Conservation (phyloP, 2,329 filamentous ascomycete species). For the Sporothrix brunneoviolacea region DNA sequence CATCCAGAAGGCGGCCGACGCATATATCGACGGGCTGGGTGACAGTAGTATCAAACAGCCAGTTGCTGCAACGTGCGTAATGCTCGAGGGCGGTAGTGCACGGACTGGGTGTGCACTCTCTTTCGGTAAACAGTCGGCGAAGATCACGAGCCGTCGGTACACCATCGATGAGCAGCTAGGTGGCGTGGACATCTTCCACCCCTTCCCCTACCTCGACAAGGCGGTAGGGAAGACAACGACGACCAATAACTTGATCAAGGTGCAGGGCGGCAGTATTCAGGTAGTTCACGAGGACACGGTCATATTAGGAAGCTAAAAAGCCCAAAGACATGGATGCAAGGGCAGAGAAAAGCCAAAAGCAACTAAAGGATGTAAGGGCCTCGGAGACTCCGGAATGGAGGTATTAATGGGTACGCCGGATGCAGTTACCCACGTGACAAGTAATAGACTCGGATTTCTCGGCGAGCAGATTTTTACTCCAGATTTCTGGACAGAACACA, state of each 20-base stretch:
- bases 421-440: too few relatives aligned
- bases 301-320: too few relatives aligned
- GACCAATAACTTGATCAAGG: slow-evolving; percentile 20
- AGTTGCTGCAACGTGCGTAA: slow-evolving; percentile 13
- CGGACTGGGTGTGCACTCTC: slow-evolving; percentile 3
- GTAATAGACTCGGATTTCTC: too few relatives aligned
- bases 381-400: too few relatives aligned
- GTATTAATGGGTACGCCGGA: too few relatives aligned
- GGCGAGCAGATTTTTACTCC: too few relatives aligned
- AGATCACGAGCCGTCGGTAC: slow-evolving; percentile 16
- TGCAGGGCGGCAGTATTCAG: slow-evolving; percentile 20
- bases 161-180: slow-evolving; percentile 18
- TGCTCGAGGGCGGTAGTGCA: slow-evolving; percentile 18
- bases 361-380: too few relatives aligned
- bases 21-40: slow-evolving; percentile 17
- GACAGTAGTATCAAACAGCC: slow-evolving; percentile 11
- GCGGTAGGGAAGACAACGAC: slow-evolving; percentile 17
- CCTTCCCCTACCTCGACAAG: slow-evolving; percentile 22
- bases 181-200: slow-evolving; percentile 19
- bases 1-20: slow-evolving; percentile 15
- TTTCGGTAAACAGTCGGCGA: slow-evolving; percentile 11
- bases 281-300: slow-evolving; percentile 22
- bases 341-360: too few relatives aligned
- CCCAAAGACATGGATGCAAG: too few relatives aligned
- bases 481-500: too few relatives aligned